Evolutionary conservation across 1,139 yeast genomes (phyloP).

Genomic region (Yamadazyma atlantica): DNA sequence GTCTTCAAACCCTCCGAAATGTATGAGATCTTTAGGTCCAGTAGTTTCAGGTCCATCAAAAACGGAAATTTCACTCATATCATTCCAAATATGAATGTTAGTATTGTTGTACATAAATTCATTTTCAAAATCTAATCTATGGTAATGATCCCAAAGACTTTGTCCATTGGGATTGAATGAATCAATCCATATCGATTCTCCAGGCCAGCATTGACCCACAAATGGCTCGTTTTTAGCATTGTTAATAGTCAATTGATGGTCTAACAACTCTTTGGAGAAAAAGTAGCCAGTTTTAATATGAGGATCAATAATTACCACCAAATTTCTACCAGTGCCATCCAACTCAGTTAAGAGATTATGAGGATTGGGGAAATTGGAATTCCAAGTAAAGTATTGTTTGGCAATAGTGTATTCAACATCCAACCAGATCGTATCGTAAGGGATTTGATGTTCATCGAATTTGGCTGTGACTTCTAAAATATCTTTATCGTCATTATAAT

Average conservation of each 20-base stretch:
- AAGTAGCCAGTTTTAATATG: slow-evolving; percentile 75
- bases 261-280: slow-evolving; percentile 54
- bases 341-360: slow-evolving; percentile 61
- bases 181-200: slow-evolving; percentile 92
- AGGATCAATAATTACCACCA: slow-evolving; percentile 88
- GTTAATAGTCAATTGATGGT: slow-evolving; percentile 37
- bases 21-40: slow-evolving; percentile 77
- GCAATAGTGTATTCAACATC: slow-evolving; percentile 89
- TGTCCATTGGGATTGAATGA: slow-evolving; percentile 66
- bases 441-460: slow-evolving; percentile 75
- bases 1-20: slow-evolving; percentile 82
- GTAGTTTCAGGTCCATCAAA: slow-evolving; percentile 94
- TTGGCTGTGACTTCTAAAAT: slow-evolving; percentile 65
- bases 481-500: slow-evolving; percentile 85
- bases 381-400: slow-evolving; percentile 93
- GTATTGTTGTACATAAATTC: slow-evolving; percentile 50
- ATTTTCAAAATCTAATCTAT: slow-evolving; percentile 21
- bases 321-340: slow-evolving; percentile 71
- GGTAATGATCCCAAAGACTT: slow-evolving; percentile 54
- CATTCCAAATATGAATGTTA: slow-evolving; percentile 90
- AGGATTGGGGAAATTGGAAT: slow-evolving; percentile 75
- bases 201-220: slow-evolving; percentile 98
- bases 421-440: slow-evolving; percentile 92
- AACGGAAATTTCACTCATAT: slow-evolving; percentile 96
- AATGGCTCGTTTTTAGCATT: slow-evolving; percentile 46